Conservation (phyloP, 495 filamentous ascomycete species). For the Aspergillus cavernicola region DNA sequence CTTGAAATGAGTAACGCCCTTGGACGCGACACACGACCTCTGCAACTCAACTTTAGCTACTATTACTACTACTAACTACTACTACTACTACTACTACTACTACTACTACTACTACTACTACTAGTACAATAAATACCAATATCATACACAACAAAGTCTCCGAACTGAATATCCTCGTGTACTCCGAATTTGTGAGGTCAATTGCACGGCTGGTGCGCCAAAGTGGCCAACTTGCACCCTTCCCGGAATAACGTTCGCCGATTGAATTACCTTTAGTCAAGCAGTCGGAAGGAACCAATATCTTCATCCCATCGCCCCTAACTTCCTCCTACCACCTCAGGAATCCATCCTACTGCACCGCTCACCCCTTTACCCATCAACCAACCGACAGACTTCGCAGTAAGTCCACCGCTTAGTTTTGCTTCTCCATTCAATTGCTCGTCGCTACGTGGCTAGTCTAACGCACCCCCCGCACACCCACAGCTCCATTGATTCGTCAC, state of each 20-base stretch:
- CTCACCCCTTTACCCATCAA: neutral
- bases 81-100: no score
- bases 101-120: no score
- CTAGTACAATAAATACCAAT: no score
- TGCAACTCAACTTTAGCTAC: neutral
- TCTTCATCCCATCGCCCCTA: slow-evolving; percentile 15
- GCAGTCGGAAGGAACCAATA: slow-evolving; percentile 20
- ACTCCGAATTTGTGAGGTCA: no score
- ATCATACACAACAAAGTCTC: no score
- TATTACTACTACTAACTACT: no score
- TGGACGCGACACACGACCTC: neutral
- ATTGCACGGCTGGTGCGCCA: no score
- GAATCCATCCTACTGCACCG: neutral
- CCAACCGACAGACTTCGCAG: neutral
- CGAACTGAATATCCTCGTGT: no score
- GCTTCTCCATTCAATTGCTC: neutral
- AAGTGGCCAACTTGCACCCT: neutral
- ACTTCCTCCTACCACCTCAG: slow-evolving; percentile 10
- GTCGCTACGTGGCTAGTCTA: slow-evolving; percentile 15
- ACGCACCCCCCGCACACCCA: slow-evolving; percentile 1
- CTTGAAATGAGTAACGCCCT: neutral
- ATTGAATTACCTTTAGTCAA: slow-evolving; percentile 14
- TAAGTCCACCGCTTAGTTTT: slow-evolving; percentile 10
- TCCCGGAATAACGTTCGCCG: slow-evolving; percentile 28
- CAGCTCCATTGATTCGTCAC: slow-evolving; percentile 13